A percentile compares a stretch with the other conserved stretches of the same genome.
These are phyloP conservation scores for Arachis monticola DNA, from an alignment of 331 rosid species.

Conservation along the genomic window DNA sequence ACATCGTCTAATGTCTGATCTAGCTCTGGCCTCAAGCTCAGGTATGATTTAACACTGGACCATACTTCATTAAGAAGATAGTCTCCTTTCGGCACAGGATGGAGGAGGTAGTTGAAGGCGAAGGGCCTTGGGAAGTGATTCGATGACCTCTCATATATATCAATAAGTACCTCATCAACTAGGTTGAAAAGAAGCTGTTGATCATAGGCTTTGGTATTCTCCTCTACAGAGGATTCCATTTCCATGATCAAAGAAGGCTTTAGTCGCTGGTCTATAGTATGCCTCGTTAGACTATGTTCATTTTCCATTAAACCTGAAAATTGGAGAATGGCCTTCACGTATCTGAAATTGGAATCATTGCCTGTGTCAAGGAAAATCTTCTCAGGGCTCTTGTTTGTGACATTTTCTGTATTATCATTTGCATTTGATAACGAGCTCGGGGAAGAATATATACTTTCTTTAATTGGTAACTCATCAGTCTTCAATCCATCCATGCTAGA, in stretches of 20 bases:
- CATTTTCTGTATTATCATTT: slow-evolving; percentile 26
- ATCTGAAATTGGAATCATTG: slow-evolving; percentile 58
- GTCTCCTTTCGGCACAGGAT: slow-evolving; percentile 61
- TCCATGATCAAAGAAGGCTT: slow-evolving; percentile 57
- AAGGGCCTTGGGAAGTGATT: slow-evolving; percentile 64
- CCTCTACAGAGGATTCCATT: slow-evolving; percentile 42
- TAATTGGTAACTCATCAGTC: slow-evolving; percentile 33
- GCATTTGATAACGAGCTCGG: slow-evolving; percentile 25
- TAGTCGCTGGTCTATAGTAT: slow-evolving; percentile 60
- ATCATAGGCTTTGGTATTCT: slow-evolving; percentile 39
- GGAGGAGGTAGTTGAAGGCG: slow-evolving; percentile 51
- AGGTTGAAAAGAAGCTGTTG: slow-evolving; percentile 72
- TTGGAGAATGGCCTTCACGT: slow-evolving; percentile 64
- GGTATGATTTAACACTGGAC: slow-evolving; percentile 44
- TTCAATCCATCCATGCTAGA: slow-evolving; percentile 39
- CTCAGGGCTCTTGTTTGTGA: slow-evolving; percentile 14
- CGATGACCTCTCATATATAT: slow-evolving; percentile 60
- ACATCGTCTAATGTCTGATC: slow-evolving; percentile 80
- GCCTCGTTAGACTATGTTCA: slow-evolving; percentile 48
- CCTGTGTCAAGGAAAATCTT: slow-evolving; percentile 16
- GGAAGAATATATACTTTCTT: slow-evolving; percentile 26
- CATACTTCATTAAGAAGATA: slow-evolving; percentile 64
- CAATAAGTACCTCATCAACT: slow-evolving; percentile 63
- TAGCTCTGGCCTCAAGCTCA: slow-evolving; percentile 77
- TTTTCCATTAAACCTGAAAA: slow-evolving; percentile 59